Conservation (phyloP, 2,329 filamentous ascomycete species). For the Aspergillus sp. region DNA sequence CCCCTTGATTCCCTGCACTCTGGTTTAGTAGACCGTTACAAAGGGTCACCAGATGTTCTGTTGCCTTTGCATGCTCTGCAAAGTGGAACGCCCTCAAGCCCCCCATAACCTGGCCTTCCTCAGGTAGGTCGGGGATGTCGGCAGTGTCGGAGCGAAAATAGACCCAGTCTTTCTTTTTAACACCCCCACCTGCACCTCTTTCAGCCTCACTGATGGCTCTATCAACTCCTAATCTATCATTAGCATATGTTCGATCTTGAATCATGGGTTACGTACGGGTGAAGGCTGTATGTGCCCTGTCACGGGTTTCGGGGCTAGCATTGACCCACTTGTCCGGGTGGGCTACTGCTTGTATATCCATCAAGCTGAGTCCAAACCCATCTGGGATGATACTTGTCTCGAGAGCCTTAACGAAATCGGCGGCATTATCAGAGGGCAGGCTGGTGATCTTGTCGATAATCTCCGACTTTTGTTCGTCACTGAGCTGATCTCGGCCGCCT, state of each 20-base stretch:
- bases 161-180: neutral
- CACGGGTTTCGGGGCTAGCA: neutral
- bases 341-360: neutral
- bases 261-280: neutral
- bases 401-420: neutral
- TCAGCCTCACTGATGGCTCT: neutral
- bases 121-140: neutral
- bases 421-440: neutral
- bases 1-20: neutral
- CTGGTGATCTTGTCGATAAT: neutral
- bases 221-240: neutral
- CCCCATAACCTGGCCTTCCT: neutral
- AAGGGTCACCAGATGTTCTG: neutral
- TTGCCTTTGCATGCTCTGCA: neutral
- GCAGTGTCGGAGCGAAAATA: neutral
- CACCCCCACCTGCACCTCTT: neutral
- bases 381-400: neutral
- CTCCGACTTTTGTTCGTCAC: neutral
- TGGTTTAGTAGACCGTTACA: neutral
- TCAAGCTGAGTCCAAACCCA: neutral
- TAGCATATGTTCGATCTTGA: neutral
- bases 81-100: neutral
- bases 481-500: neutral
- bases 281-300: neutral
- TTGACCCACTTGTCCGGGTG: neutral